A percentile compares a stretch with the other conserved stretches of the same genome.
phyloP scores from a whole-genome alignment of 768 basidiomycete species.

The Rhodocollybia butyracea region DNA sequence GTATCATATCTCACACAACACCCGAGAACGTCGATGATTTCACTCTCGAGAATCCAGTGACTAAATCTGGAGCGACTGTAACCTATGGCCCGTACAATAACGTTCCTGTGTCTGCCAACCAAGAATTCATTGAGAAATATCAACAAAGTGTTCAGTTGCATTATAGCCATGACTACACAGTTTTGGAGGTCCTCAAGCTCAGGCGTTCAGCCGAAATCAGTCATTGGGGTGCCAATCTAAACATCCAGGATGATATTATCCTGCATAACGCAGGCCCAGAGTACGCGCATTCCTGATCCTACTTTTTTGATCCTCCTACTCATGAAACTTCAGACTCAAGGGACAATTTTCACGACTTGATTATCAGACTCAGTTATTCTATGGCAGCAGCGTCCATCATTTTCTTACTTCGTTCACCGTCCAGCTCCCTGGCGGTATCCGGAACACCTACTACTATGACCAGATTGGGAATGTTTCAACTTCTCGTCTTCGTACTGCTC shows the following conservation, averaged over 20 bases:
- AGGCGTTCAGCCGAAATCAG: conserved; percentile 85
- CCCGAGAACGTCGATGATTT: conserved; percentile 61
- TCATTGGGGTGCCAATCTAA: conserved; percentile 95
- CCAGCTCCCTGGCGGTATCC: conserved; percentile 79
- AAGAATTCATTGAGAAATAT: conserved; percentile 51
- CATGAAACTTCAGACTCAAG: conserved; percentile 60
- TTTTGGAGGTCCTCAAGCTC: conserved; percentile 71
- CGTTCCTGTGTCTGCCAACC: conserved; percentile 59
- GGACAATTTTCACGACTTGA: conserved; percentile 94
- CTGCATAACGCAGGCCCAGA: conserved; percentile 88
- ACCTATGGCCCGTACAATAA: conserved; percentile 88
- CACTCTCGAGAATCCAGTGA: conserved; percentile 54
- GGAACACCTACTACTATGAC: conserved; percentile 87
- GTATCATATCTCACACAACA: conserved; percentile 68
- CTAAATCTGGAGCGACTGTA: conserved; percentile 75
- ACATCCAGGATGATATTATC: conserved; percentile 84
- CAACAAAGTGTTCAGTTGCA: conserved; percentile 73
- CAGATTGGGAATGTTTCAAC: conserved; percentile 95
- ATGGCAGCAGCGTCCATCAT: conserved; percentile 63
- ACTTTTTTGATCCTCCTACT: conserved; percentile 8
- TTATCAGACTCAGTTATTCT: conserved; percentile 75
- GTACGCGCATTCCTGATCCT: conserved; percentile 47
- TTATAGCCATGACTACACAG: conserved; percentile 79
- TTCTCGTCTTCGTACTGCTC: conserved; percentile 72
- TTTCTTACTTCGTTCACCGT: conserved; percentile 72